A percentile compares a stretch with the other conserved stretches of the same genome.
Conservation (phyloP, 2,329 filamentous ascomycete genomes). For the Fusarium caatingaense region DNA sequence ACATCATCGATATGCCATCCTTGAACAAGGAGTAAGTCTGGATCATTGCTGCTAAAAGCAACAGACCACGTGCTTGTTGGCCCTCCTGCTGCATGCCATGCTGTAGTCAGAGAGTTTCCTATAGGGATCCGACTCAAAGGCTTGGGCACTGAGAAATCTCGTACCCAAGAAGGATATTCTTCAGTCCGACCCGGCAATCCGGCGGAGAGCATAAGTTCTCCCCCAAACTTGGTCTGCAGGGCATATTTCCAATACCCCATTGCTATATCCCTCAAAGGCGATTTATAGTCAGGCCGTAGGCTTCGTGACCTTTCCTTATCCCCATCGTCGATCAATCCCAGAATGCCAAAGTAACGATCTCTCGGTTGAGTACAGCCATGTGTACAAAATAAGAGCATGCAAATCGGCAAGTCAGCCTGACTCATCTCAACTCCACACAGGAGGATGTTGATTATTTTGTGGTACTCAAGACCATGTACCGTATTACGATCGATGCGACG, state of each 20-base stretch:
- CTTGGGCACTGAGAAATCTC: background rate
- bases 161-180: slow-evolving; percentile 18
- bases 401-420: background rate
- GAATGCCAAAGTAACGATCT: slow-evolving; percentile 19
- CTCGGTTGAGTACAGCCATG: background rate
- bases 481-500: slow-evolving; percentile 4
- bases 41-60: too few species aligned
- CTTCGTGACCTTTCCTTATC: background rate
- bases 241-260: slow-evolving; percentile 18
- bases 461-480: background rate
- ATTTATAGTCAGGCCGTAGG: slow-evolving; percentile 9
- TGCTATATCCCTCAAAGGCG: background rate
- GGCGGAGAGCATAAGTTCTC: background rate
- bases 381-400: background rate
- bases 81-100: background rate
- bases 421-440: background rate
- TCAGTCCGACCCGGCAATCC: background rate
- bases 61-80: background rate
- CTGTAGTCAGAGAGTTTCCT: background rate
- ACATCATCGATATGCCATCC: too few species aligned
- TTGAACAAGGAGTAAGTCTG: too few species aligned
- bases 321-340: background rate
- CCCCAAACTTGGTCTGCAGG: background rate
- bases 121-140: background rate
- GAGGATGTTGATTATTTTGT: background rate